These are phyloP conservation scores for Colletotrichum caudatum DNA, from an alignment of 2,329 filamentous ascomycete genomes.

Conservation along the genomic window DNA sequence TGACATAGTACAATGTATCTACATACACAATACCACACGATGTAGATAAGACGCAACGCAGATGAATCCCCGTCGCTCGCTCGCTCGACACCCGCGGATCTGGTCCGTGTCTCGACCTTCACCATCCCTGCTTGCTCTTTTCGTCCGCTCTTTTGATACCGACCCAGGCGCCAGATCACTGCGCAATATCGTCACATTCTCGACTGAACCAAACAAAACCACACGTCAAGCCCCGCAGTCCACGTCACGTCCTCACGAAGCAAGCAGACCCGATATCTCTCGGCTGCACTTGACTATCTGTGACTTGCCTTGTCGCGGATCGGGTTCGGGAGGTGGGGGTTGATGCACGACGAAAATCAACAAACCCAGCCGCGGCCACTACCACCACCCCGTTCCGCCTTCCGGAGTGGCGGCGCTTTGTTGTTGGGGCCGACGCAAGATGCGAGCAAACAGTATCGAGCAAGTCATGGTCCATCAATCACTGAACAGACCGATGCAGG, in stretches of 20 bases:
- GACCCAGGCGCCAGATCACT: slow-evolving; percentile 13
- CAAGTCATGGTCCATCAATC: background rate
- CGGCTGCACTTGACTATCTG: slow-evolving; percentile 27
- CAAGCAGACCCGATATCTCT: slow-evolving; percentile 28
- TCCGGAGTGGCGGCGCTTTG: background rate
- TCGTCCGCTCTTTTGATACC: slow-evolving; percentile 30
- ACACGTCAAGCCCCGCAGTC: background rate
- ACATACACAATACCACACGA: too few species aligned
- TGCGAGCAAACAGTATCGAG: slow-evolving; percentile 3
- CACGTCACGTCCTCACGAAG: slow-evolving; percentile 2
- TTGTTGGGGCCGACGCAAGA: slow-evolving; percentile 7
- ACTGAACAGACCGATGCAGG: background rate
- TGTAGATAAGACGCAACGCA: background rate
- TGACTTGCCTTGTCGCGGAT: slow-evolving; percentile 6
- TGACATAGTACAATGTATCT: too few species aligned
- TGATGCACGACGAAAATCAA: slow-evolving; percentile 14
- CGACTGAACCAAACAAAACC: background rate
- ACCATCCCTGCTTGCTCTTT: slow-evolving; percentile 5
- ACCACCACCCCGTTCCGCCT: background rate
- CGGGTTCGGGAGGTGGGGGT: slow-evolving; percentile 13
- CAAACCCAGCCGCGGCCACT: background rate
- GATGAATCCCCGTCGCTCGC: background rate
- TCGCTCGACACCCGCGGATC: background rate
- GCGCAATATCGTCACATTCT: slow-evolving; percentile 9
- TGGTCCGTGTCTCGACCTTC: slow-evolving; percentile 10